These are phyloP conservation scores for Amylostereum areolatum DNA, from an alignment of 1,284 basidiomycete genomes.

Conservation along the genomic window DNA sequence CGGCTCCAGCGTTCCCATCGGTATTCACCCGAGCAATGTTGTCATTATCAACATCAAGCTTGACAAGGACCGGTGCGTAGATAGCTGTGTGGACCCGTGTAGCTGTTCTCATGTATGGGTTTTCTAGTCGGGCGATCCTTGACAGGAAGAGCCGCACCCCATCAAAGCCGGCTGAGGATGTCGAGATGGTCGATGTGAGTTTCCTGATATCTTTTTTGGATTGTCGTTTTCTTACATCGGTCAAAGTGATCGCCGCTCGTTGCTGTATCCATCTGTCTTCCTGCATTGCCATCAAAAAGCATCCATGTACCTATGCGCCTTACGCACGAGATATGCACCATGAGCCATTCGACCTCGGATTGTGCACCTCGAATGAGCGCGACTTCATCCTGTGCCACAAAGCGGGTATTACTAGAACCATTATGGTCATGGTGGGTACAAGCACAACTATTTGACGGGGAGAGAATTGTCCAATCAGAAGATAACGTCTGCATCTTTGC, in stretches of 20 bases:
- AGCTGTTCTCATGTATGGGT: not conserved
- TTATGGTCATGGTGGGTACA: too few relatives aligned
- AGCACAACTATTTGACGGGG: conserved; percentile 16
- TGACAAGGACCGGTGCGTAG: conserved; percentile 76
- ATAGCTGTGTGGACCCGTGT: too few relatives aligned
- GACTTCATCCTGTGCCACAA: too few relatives aligned
- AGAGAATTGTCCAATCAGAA: conserved; percentile 46
- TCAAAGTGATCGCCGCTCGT: conserved; percentile 26
- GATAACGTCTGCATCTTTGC: conserved; percentile 89
- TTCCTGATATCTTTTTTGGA: not conserved
- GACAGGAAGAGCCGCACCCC: conserved; percentile 79
- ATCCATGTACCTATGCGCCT: conserved; percentile 47
- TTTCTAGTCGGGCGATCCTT: conserved; percentile 65
- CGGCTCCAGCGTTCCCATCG: conserved; percentile 90
- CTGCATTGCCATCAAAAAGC: conserved; percentile 39
- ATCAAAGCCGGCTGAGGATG: conserved; percentile 44
- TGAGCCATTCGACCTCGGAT: too few relatives aligned
- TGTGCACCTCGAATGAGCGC: too few relatives aligned
- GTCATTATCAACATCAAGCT: conserved; percentile 91
- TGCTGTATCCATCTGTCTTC: conserved; percentile 18
- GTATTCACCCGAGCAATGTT: conserved; percentile 96
- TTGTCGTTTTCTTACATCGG: conserved; percentile 7
- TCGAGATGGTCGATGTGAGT: conserved; percentile 75
- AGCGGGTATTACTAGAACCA: too few relatives aligned
- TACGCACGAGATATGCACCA: conserved; percentile 47